Conservation (phyloP, 2,329 filamentous ascomycete genomes). For the Fusarium pseudoanthophilum region DNA sequence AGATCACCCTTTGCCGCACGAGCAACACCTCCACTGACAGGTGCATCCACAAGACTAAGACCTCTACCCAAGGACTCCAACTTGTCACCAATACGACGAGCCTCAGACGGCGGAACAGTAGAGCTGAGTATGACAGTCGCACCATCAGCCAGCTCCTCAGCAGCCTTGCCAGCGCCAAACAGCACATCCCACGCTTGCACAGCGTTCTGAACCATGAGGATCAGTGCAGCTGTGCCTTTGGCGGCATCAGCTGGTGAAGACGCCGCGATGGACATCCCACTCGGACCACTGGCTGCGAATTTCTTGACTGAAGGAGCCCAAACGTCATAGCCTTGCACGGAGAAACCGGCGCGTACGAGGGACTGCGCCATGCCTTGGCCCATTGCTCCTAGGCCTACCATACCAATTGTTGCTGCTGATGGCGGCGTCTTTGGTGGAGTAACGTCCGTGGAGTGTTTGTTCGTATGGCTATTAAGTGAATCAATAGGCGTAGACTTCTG, state of each 20-base stretch:
- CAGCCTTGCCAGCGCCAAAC: neutral
- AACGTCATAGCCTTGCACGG: neutral
- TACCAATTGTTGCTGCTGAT: accelerated
- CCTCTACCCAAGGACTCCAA: neutral
- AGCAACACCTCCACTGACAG: neutral
- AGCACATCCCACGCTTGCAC: neutral
- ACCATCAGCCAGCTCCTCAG: neutral
- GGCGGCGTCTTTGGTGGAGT: neutral
- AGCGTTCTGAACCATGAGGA: neutral
- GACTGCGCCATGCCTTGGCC: neutral
- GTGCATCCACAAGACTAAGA: neutral
- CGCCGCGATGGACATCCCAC: accelerated
- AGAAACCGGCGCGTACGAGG: neutral
- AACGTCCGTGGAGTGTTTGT: accelerated
- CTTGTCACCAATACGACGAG: accelerated
- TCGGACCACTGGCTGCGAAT: neutral
- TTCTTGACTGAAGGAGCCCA: neutral
- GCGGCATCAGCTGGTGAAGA: neutral
- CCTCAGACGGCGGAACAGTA: neutral
- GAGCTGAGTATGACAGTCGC: neutral
- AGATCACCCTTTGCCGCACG: slow-evolving; percentile 1
- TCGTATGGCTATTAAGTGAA: accelerated
- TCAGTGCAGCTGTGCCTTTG: neutral
- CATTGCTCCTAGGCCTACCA: neutral
- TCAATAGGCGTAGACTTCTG: accelerated